A percentile compares a stretch with the other conserved stretches of the same genome.
phyloP scores from a whole-genome alignment of 805 yeast genomes.

The Sungouiozyma intestinalis region DNA sequence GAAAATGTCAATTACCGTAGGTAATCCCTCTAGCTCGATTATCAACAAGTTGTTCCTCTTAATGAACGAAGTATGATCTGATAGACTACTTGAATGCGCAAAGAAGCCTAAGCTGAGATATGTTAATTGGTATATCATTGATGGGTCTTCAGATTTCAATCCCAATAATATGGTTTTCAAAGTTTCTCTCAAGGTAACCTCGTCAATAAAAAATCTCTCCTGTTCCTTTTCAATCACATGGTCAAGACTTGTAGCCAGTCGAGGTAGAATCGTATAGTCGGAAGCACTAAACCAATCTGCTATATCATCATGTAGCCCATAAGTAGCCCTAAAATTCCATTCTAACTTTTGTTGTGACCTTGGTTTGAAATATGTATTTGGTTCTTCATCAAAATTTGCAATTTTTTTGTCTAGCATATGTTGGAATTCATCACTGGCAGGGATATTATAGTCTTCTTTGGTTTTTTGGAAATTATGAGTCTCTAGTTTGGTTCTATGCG shows the following conservation, averaged over 20 bases:
- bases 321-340: conserved; percentile 33
- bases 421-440: conserved; percentile 29
- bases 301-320: conserved; percentile 32
- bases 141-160: conserved; percentile 2
- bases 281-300: conserved; percentile 37
- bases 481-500: conserved; percentile 2
- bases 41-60: conserved; percentile 17
- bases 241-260: conserved; percentile 10
- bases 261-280: conserved; percentile 19
- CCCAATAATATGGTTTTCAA: conserved; percentile 4
- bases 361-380: conserved; percentile 17
- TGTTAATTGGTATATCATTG: conserved; percentile 13
- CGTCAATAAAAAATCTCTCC: conserved; percentile 9
- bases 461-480: neutral
- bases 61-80: conserved; percentile 13
- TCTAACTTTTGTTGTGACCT: conserved; percentile 34
- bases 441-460: conserved; percentile 23
- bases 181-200: conserved; percentile 9
- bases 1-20: conserved; percentile 11
- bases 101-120: conserved; percentile 23
- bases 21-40: conserved; percentile 5
- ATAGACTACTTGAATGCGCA: conserved; percentile 5
- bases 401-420: conserved; percentile 29
- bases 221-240: conserved; percentile 5
- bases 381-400: conserved; percentile 14